These are phyloP conservation scores for Cladophialophora chaetospira DNA, from an alignment of 2,329 filamentous ascomycete species.

Conservation along the genomic window DNA sequence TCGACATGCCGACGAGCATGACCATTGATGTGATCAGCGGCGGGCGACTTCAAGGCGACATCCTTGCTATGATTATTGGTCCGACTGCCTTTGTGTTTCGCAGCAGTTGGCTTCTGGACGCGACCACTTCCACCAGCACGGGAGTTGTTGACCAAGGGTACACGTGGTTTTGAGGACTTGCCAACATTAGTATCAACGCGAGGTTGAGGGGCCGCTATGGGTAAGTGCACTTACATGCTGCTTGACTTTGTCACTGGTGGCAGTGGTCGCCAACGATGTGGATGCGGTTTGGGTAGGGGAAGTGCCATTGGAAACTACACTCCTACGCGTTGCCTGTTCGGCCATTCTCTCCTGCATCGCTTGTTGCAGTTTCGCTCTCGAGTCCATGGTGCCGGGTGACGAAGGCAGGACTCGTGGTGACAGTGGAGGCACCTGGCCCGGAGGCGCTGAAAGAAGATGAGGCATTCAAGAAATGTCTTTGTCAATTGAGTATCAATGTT, in stretches of 20 bases:
- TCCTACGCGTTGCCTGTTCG: not conserved
- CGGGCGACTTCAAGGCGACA: not conserved
- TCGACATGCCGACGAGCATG: not conserved
- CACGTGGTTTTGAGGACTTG: not conserved
- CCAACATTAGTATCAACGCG: not conserved
- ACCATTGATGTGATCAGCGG: not conserved
- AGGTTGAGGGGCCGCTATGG: not conserved
- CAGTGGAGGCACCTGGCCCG: not conserved
- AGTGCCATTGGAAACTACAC: too few species aligned
- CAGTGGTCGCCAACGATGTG: not conserved
- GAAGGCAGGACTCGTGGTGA: not conserved
- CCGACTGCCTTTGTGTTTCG: not conserved
- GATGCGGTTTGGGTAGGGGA: not conserved
- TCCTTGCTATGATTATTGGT: not conserved
- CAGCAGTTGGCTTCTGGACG: not conserved
- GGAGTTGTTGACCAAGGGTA: not conserved
- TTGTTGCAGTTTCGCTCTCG: too few species aligned
- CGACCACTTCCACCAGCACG: not conserved
- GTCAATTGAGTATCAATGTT: not conserved
- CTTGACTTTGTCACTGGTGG: constrained; percentile 1
- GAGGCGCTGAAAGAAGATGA: too few species aligned
- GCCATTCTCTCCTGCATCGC: too few species aligned
- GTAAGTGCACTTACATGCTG: not conserved
- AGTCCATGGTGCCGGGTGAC: not conserved
- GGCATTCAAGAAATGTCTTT: not conserved